Conservation (phyloP, 1,139 yeast species). For the Taiozyma sp. region DNA sequence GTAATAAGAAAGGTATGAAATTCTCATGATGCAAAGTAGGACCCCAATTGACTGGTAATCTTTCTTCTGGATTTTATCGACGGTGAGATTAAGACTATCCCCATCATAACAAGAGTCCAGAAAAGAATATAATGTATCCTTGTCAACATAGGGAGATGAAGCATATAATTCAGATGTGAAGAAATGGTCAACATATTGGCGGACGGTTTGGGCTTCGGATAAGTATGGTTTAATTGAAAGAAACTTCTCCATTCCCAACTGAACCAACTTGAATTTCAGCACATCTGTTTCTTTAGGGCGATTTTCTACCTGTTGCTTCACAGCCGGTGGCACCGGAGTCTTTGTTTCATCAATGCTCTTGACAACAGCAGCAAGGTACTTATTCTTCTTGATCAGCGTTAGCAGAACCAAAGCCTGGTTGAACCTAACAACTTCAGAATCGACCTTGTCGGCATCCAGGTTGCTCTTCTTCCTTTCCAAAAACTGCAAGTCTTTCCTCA, state of each 20-base stretch:
- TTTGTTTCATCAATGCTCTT: not conserved
- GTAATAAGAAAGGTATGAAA: slow-evolving; percentile 3
- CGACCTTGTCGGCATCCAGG: not conserved
- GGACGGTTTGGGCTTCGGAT: not conserved
- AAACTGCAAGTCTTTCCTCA: not conserved
- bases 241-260: not conserved
- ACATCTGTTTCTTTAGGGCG: not conserved
- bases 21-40: slow-evolving; percentile 3
- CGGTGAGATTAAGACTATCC: not conserved
- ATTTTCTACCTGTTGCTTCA: not conserved
- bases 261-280: not conserved
- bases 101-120: not conserved
- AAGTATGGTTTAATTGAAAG: not conserved
- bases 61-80: not conserved
- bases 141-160: slow-evolving; percentile 2
- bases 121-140: not conserved
- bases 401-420: slow-evolving; percentile 1
- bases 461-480: not conserved
- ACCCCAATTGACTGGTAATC: slow-evolving; percentile 6
- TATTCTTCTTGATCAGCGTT: slow-evolving; percentile 1
- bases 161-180: slow-evolving; percentile 6
- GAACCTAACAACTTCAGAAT: slow-evolving; percentile 1
- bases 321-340: not conserved
- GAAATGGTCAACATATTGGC: not conserved
- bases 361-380: not conserved